Evolutionary conservation across 345 rosid genomes (phyloP).

Genomic region (Erysimum cheiranthoides): DNA sequence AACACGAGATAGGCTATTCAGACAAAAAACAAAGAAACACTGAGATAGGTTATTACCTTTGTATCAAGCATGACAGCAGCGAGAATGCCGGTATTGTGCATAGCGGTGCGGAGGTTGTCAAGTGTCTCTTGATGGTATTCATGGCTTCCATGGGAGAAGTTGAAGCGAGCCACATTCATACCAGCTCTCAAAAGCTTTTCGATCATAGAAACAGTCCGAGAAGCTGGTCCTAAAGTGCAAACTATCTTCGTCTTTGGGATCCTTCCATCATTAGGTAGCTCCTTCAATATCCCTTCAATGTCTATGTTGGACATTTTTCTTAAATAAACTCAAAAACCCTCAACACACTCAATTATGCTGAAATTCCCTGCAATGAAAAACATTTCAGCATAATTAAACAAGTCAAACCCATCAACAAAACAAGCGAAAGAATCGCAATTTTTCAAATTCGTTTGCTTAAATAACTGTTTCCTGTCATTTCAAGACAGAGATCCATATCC

Average conservation of each 20-base stretch:
- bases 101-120: slow-evolving; percentile 72
- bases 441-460: neutral
- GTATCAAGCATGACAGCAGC: slow-evolving; percentile 86
- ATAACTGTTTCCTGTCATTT: neutral
- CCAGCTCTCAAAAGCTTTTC: slow-evolving; percentile 94
- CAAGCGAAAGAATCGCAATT: neutral
- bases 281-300: slow-evolving; percentile 78
- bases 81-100: slow-evolving; percentile 71
- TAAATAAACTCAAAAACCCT: neutral
- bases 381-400: neutral
- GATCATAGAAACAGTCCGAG: slow-evolving; percentile 77
- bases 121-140: slow-evolving; percentile 91
- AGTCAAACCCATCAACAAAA: neutral
- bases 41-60: slow-evolving; percentile 51
- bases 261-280: slow-evolving; percentile 60
- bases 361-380: slow-evolving; percentile 14
- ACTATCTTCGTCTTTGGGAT: slow-evolving; percentile 89
- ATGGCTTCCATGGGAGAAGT: slow-evolving; percentile 97
- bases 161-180: slow-evolving; percentile 98
- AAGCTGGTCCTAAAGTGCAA: slow-evolving; percentile 95
- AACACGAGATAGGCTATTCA: neutral
- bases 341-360: neutral
- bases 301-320: slow-evolving; percentile 81
- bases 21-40: too few relatives aligned
- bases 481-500: neutral